These are phyloP conservation scores for Sporormia fimetaria DNA, from an alignment of 495 filamentous ascomycete genomes.

Conservation along the genomic window DNA sequence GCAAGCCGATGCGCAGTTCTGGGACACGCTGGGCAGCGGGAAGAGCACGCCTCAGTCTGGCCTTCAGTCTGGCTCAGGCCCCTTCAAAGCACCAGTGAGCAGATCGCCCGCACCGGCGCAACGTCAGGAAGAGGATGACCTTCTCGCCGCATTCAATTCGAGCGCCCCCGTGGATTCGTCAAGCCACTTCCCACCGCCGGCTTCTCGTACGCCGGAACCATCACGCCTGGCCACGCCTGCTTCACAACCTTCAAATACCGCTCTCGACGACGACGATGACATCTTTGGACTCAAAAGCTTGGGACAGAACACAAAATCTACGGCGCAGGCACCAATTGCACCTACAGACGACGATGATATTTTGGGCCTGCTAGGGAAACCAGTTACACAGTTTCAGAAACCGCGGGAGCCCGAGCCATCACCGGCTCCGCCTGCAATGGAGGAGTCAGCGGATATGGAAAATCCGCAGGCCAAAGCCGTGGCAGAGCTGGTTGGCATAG, in stretches of 20 bases:
- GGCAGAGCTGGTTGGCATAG: constrained; percentile 90
- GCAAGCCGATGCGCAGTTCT: constrained; percentile 50
- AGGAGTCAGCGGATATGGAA: too few relatives aligned
- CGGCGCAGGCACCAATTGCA: constrained; percentile 27
- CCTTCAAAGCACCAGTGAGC: constrained; percentile 17
- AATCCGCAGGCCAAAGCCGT: constrained; percentile 70
- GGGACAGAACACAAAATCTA: constrained; percentile 31
- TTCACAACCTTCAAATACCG: constrained; percentile 4
- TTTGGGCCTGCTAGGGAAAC: constrained; percentile 72
- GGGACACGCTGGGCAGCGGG: constrained; percentile 53
- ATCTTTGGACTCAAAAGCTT: constrained; percentile 76
- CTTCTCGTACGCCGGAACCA: constrained; percentile 21
- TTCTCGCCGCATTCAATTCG: constrained; percentile 53
- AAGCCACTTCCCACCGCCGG: constrained; percentile 46
- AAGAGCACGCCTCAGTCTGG: constrained; percentile 33
- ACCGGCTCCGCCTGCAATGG: not conserved
- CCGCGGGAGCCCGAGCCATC: constrained; percentile 35
- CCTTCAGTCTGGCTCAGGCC: constrained; percentile 21
- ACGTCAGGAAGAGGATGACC: constrained; percentile 53
- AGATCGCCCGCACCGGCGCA: constrained; percentile 24
- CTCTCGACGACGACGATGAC: constrained; percentile 51
- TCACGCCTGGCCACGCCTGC: constrained; percentile 13
- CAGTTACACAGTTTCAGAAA: constrained; percentile 55
- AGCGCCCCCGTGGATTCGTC: constrained; percentile 50
- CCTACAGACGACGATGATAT: constrained; percentile 63